phyloP scores from a whole-genome alignment of 2,329 filamentous ascomycete genomes.

The Talaromyces funiculosus region DNA sequence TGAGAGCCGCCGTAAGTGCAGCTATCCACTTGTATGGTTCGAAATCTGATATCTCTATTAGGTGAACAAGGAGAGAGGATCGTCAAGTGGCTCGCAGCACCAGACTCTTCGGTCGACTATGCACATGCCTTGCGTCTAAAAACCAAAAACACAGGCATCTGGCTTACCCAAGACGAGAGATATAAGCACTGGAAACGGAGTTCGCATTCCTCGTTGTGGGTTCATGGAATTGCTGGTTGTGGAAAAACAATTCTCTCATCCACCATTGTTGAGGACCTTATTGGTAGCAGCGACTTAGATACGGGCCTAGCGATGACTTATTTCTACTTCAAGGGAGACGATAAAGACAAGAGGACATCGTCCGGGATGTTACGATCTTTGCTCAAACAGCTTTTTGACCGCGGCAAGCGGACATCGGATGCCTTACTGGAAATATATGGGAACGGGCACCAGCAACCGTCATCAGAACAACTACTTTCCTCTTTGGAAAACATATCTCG shows the following conservation, averaged over 20 bases:
- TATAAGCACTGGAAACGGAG: conserved; percentile 4
- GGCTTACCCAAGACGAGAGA: neutral
- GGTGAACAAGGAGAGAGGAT: neutral
- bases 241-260: conserved; percentile 39
- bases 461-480: neutral
- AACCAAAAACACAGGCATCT: conserved; percentile 7
- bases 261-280: conserved; percentile 29
- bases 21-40: neutral
- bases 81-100: conserved; percentile 8
- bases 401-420: conserved; percentile 17
- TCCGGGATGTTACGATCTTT: conserved; percentile 10
- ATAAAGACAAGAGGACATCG: conserved; percentile 23
- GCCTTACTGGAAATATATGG: conserved; percentile 17
- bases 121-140: conserved; percentile 5
- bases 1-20: conserved; percentile 5
- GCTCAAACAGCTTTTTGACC: conserved; percentile 15
- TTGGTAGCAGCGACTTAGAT: conserved; percentile 16
- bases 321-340: conserved; percentile 41
- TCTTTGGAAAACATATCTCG: neutral
- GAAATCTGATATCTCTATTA: neutral
- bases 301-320: conserved; percentile 24
- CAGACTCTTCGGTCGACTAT: conserved; percentile 9
- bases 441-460: neutral
- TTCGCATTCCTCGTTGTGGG: conserved; percentile 34
- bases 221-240: conserved; percentile 36